phyloP scores from a whole-genome alignment of 768 basidiomycete genomes.

The Mycena galopus region DNA sequence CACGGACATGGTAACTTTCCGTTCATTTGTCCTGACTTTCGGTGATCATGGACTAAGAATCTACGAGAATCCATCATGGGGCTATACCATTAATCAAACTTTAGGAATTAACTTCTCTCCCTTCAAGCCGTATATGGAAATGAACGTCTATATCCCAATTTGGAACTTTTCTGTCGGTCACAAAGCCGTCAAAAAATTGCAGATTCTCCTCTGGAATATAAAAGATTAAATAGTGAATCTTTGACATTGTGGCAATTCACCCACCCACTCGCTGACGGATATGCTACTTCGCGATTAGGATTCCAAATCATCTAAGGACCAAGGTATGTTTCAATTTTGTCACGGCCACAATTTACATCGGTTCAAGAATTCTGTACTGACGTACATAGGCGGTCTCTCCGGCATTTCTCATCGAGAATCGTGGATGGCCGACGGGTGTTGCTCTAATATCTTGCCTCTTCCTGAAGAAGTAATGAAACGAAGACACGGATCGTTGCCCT shows the following conservation, averaged over 20 bases:
- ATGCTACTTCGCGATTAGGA: neutral
- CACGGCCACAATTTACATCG: neutral
- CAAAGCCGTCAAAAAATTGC: neutral
- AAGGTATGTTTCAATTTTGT: neutral
- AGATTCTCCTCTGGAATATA: no score
- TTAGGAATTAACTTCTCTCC: neutral
- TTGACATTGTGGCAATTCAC: no score
- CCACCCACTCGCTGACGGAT: no score
- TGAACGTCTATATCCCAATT: conserved; percentile 2
- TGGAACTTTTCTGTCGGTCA: neutral
- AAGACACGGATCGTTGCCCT: neutral
- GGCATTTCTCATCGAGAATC: neutral
- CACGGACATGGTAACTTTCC: neutral
- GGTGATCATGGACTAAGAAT: neutral
- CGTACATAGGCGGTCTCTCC: neutral
- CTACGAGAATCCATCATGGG: neutral
- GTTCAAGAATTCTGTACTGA: neutral
- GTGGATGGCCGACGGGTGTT: no score
- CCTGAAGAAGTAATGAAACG: neutral
- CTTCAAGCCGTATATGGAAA: conserved; percentile 11
- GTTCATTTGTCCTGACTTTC: neutral
- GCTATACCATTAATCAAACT: conserved; percentile 1
- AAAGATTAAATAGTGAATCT: no score
- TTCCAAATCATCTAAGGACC: neutral
- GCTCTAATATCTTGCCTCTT: neutral